Base-by-base conservation (phyloP, 495 filamentous ascomycete species). In the Penicilliopsis zonata region DNA sequence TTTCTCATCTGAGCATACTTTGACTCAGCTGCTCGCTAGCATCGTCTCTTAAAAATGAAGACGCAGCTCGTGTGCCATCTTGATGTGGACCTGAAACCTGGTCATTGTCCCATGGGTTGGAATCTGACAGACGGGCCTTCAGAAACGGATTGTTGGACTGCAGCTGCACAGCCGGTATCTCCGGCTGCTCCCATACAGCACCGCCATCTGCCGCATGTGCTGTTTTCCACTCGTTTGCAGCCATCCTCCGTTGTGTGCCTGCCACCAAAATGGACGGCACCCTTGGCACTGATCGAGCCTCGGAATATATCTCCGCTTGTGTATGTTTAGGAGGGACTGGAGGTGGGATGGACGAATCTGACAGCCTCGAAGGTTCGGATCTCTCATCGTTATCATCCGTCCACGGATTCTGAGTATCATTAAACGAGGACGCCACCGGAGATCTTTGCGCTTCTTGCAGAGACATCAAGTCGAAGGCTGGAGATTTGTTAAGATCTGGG, bases 71-170 rank as follows among this genome's bases (percentile, higher is more conserved):
- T 55, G 43, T n/a, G 43, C 46, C 22, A 30, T 9, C 6, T 30
- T 16, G 13, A 20, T 9, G n/a, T 30, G 48, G 17, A 10, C 47
- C 35, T 13, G 45, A 40, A 17, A 41, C 44, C 38, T 43, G 46
- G 14, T 52, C 42, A 9, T 44, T 38, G 14, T 48, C 50, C 38
- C 40, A 44, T 8, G 47, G 42, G 18, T 51, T 49, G 5, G 42
- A 35, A 2, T 46, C 36, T 6, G 41, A 33, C 3, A 51, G 33
- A 28, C 48, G 41, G 2, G 52, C 35, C 21, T 60, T 61, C 33
- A 63, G 23, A 29, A 65, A 65, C 9, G 61, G 61, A 30, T 65
- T 65, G 28, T 63, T 65, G 5, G 61, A 63, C 21, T 52, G 57
- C 9, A 65, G 41, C 22, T 47, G 56, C n/a, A 51, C 40, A 0